Evolutionary conservation across 1,284 basidiomycete species (phyloP).

Genomic region (Microbotryum scabiosae): DNA sequence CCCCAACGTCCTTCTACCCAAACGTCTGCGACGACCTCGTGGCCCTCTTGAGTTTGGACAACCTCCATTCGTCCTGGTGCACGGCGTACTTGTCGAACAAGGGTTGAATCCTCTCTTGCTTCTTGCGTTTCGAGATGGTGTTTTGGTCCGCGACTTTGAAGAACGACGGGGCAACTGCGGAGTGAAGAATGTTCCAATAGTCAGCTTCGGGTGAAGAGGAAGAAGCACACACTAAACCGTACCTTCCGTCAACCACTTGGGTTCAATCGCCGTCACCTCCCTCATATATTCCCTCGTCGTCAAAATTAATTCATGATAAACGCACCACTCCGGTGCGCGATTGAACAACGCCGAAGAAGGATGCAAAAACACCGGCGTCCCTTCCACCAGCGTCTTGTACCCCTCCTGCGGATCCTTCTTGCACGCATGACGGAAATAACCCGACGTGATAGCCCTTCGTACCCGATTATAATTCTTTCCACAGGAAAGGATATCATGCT

Average conservation of each 20-base stretch:
- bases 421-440: constrained; percentile 90
- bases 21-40: constrained; percentile 55
- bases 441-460: constrained; percentile 90
- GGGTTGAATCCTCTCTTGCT: constrained; percentile 77
- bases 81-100: constrained; percentile 38
- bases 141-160: constrained; percentile 94
- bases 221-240: no score
- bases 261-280: constrained; percentile 91
- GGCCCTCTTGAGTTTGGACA: constrained; percentile 78
- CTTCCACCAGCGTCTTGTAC: constrained; percentile 95
- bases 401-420: constrained; percentile 68
- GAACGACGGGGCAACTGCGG: constrained; percentile 82
- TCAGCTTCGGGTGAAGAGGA: no score
- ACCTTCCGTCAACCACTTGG: constrained; percentile 90
- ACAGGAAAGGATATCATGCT: constrained; percentile 86
- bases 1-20: constrained; percentile 10
- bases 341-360: constrained; percentile 97
- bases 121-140: constrained; percentile 95
- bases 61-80: constrained; percentile 80
- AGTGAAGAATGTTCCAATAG: no score
- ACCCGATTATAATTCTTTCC: constrained; percentile 89
- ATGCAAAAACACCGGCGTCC: constrained; percentile 95
- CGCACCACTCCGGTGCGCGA: constrained; percentile 69
- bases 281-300: constrained; percentile 72
- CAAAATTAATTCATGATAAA: constrained; percentile 58